Conservation (phyloP, 106 monocot species). For the Dioscorea alata region DNA sequence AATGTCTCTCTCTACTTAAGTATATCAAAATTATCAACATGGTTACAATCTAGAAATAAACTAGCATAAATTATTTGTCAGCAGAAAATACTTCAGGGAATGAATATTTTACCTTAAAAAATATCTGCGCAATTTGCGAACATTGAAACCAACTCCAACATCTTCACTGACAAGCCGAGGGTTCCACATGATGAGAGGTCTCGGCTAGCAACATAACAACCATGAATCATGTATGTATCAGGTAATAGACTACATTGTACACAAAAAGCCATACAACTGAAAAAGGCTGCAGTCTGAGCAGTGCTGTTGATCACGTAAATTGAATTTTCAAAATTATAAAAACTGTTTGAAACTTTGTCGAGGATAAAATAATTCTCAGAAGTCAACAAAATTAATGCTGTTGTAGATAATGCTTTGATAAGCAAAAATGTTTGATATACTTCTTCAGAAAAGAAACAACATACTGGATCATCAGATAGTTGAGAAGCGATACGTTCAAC, state of each 20-base stretch:
- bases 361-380: too few relatives aligned
- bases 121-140: constrained; percentile 67
- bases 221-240: not conserved
- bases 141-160: constrained; percentile 99
- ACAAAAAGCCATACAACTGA: not conserved
- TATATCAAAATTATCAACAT: too few relatives aligned
- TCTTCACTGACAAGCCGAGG: constrained; percentile 93
- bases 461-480: constrained; percentile 82
- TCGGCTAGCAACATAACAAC: constrained; percentile 53
- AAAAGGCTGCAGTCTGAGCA: not conserved
- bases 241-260: not conserved
- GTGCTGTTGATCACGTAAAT: too few relatives aligned
- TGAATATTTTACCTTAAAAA: constrained; percentile 62
- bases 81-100: too few relatives aligned
- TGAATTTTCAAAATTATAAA: too few relatives aligned
- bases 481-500: constrained; percentile 71
- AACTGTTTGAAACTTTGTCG: too few relatives aligned
- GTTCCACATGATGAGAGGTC: constrained; percentile 98
- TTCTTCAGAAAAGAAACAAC: constrained; percentile 11
- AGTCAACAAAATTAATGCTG: too few relatives aligned
- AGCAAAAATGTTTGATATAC: not conserved
- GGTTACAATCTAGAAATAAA: too few relatives aligned
- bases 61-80: too few relatives aligned
- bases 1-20: too few relatives aligned
- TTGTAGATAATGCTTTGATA: not conserved